phyloP scores from a whole-genome alignment of 169 alveolate genomes.

The Eimeria praecox region DNA sequence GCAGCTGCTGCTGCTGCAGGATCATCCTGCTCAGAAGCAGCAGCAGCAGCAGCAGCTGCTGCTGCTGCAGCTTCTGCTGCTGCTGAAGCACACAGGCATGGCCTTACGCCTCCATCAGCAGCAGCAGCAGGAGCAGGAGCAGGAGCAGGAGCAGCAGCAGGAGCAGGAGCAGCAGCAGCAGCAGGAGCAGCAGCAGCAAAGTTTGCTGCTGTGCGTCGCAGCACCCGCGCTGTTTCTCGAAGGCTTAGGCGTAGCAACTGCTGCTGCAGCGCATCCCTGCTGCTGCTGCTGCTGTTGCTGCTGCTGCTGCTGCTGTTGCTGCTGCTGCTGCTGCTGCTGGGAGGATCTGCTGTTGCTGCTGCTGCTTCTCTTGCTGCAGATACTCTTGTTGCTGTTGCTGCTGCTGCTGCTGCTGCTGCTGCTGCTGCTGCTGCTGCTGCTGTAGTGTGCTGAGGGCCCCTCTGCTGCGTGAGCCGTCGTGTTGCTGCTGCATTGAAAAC shows the following conservation, averaged over 20 bases:
- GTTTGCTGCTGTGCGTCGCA: background rate
- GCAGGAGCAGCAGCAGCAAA: slow-evolving; percentile 37
- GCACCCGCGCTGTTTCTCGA: background rate
- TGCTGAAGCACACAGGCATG: background rate
- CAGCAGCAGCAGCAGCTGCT: slow-evolving; percentile 38
- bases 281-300: background rate
- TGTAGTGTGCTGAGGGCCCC: background rate
- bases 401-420: slow-evolving; percentile 30
- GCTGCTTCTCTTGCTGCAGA: background rate
- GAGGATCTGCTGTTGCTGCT: background rate
- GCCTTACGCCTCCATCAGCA: background rate
- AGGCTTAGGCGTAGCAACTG: background rate
- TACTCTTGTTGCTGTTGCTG: background rate
- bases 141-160: slow-evolving; percentile 17
- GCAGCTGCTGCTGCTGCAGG: slow-evolving; percentile 30
- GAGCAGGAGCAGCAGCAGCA: slow-evolving; percentile 8
- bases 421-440: slow-evolving; percentile 47
- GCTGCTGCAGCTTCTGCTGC: background rate
- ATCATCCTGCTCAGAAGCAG: background rate
- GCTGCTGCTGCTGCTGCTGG: background rate
- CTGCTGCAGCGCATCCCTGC: background rate
- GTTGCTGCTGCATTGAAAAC: background rate
- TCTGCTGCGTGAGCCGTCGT: background rate
- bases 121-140: slow-evolving; percentile 22
- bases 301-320: background rate